Conservation (phyloP, 106 monocot species). For the Dioscorea zingiberensis region DNA sequence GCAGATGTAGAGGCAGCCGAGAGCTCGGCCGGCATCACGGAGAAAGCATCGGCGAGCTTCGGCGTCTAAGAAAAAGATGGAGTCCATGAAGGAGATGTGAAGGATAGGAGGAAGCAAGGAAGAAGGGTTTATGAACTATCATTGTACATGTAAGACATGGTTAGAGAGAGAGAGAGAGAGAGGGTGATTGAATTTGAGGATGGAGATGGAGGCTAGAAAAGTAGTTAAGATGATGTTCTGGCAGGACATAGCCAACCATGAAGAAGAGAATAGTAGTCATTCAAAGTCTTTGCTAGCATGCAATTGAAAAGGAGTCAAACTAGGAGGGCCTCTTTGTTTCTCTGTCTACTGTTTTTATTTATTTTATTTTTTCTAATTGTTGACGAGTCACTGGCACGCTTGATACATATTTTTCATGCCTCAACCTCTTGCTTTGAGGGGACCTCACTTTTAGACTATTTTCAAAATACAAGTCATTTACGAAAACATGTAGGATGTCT, state of each 20-base stretch:
- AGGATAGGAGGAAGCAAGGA: background rate
- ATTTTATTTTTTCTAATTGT: too few relatives aligned
- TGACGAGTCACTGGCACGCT: too few relatives aligned
- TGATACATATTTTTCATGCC: too few relatives aligned
- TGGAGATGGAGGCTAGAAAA: too few relatives aligned
- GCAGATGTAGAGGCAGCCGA: constrained; percentile 59
- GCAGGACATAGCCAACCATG: background rate
- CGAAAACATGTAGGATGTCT: too few relatives aligned
- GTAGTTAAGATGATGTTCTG: too few relatives aligned
- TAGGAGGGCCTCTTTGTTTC: constrained; percentile 6
- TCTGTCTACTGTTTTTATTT: too few relatives aligned
- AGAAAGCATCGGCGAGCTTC: constrained; percentile 37
- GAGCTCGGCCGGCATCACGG: constrained; percentile 9
- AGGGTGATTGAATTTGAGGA: too few relatives aligned
- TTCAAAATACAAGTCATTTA: too few relatives aligned
- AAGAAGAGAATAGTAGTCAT: constrained; percentile 24
- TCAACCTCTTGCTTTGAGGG: too few relatives aligned
- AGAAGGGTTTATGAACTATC: background rate
- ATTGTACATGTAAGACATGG: background rate
- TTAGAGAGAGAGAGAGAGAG: background rate
- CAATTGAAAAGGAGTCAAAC: constrained; percentile 20
- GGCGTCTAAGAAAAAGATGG: constrained; percentile 37
- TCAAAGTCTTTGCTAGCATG: constrained; percentile 23
- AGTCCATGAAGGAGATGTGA: constrained; percentile 29
- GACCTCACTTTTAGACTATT: too few relatives aligned